Base-by-base conservation (phyloP, 768 basidiomycete genomes). In the Gloeostereum incarnatum region DNA sequence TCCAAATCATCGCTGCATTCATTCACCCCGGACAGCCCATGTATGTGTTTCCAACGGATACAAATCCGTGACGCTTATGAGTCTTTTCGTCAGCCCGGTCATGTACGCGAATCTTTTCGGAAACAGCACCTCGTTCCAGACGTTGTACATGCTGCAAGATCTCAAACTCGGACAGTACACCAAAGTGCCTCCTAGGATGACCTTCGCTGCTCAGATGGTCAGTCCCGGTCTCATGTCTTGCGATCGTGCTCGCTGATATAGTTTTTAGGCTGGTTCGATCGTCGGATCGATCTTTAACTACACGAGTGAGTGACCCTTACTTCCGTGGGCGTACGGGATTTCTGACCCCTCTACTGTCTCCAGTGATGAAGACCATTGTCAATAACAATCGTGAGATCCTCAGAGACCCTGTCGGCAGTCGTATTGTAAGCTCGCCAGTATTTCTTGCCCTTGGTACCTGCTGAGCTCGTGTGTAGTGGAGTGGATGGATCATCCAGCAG, bases 21-120 rank as follows among this genome's bases (percentile, higher is more conserved):
- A 57, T 73, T 21, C 67, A 71, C 45, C 63, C 60, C 14, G 67
- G 69, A 33, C 56, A 69, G 40, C 65, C 70, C 5, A 66, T 71
- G 67, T 64, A 48, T 40, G 57, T 48, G 25, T 36, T 26, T 30
- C 25, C 17, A n/a, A n/a, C 13, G 9, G 3, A 16, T 8, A 10
- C 13, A 20, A 33, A 24, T 7, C n/a, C 26, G 34, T 36, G 5
- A 30, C 29, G 36, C 7, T 21, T 13, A 29, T 43, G 5, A 16
- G 25, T n/a, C 35, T 39, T 53, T 32, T 43, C 26, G 17, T 1
- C 21, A 70, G 69, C 25, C 59, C 69, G 10, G 66, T 68, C 37
- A 73, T 75, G 71, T 74, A 75, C 41, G 72, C 71, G 5, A 71
- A 71, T 45, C 45, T 73, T 31, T 73, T 69, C 52, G 72, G 73